These are phyloP conservation scores for Mrakia blollopis DNA, from an alignment of 768 basidiomycete genomes.

Conservation along the genomic window DNA sequence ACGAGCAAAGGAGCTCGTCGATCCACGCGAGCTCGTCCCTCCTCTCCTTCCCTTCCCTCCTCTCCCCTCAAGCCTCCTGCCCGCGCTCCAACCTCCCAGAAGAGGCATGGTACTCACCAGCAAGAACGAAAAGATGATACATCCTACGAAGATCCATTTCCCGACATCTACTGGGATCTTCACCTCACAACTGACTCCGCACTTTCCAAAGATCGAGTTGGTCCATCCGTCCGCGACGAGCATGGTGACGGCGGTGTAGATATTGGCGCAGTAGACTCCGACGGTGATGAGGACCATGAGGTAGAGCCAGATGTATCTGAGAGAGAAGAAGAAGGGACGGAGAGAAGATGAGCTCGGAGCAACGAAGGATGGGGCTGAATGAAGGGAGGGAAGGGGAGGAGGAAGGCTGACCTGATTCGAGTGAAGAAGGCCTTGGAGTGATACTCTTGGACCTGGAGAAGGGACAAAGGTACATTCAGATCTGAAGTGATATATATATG, in stretches of 20 bases:
- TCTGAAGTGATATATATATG: not conserved
- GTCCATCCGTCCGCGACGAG: slow-evolving; percentile 86
- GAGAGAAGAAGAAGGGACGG: not conserved
- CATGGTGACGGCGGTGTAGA: slow-evolving; percentile 96
- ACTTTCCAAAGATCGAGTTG: slow-evolving; percentile 80
- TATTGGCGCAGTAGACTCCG: slow-evolving; percentile 94
- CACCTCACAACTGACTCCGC: slow-evolving; percentile 67
- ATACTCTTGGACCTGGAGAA: slow-evolving; percentile 56
- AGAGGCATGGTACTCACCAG: slow-evolving; percentile 56
- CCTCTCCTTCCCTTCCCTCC: not conserved
- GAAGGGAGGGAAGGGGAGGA: not conserved
- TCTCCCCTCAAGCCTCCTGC: not conserved
- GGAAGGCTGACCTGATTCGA: slow-evolving; percentile 66
- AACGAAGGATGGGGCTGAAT: not conserved
- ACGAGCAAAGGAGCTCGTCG: no score
- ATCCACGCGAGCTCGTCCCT: slow-evolving; percentile 7
- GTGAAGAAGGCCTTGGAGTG: slow-evolving; percentile 78
- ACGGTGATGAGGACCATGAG: slow-evolving; percentile 90
- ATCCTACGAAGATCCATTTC: slow-evolving; percentile 95
- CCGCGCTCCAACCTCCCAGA: not conserved
- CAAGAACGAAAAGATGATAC: slow-evolving; percentile 97
- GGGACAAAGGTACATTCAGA: not conserved
- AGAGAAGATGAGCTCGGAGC: not conserved
- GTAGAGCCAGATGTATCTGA: slow-evolving; percentile 88
- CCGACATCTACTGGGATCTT: slow-evolving; percentile 77